phyloP scores from a whole-genome alignment of 208 protist genomes.

The Leishmania turanica region DNA sequence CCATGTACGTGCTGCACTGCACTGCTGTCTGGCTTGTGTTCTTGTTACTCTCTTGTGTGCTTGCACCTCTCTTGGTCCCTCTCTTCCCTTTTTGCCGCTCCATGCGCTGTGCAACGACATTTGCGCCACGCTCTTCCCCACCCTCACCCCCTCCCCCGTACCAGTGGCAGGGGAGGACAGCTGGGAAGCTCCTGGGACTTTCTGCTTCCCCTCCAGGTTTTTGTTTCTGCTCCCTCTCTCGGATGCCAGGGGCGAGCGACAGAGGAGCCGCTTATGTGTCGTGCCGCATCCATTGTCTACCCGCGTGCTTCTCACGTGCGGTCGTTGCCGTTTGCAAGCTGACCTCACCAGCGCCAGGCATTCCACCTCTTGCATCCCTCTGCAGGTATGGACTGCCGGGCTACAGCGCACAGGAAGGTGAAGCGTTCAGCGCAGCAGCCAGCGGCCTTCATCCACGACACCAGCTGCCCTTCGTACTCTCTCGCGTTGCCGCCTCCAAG shows the following conservation, averaged over 20 bases:
- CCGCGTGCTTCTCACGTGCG: constrained; percentile 2
- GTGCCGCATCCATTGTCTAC: constrained; percentile 8
- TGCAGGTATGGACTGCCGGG: constrained; percentile 2
- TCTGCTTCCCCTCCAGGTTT: not conserved
- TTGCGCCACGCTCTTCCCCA: no score
- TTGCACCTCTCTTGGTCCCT: not conserved
- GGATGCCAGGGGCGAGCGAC: constrained; percentile 1
- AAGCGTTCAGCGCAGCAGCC: constrained; percentile 5
- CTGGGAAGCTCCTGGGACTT: not conserved
- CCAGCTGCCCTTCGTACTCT: constrained; percentile 57
- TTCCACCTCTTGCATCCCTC: constrained; percentile 5
- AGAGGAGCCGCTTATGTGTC: not conserved
- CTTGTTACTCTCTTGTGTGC: not conserved
- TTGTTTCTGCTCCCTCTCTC: not conserved
- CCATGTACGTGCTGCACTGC: not conserved
- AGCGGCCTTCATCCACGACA: constrained; percentile 38
- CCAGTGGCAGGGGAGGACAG: not conserved
- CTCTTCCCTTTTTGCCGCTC: not conserved
- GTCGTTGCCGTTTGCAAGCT: constrained; percentile 10
- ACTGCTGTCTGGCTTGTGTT: no score
- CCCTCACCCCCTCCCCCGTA: not conserved
- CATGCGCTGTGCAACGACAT: not conserved
- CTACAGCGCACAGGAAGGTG: not conserved
- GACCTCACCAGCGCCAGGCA: not conserved
- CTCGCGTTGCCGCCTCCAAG: constrained; percentile 57